Conservation (phyloP, 2,329 filamentous ascomycete species). For the Pseudocercospora fuligena region DNA sequence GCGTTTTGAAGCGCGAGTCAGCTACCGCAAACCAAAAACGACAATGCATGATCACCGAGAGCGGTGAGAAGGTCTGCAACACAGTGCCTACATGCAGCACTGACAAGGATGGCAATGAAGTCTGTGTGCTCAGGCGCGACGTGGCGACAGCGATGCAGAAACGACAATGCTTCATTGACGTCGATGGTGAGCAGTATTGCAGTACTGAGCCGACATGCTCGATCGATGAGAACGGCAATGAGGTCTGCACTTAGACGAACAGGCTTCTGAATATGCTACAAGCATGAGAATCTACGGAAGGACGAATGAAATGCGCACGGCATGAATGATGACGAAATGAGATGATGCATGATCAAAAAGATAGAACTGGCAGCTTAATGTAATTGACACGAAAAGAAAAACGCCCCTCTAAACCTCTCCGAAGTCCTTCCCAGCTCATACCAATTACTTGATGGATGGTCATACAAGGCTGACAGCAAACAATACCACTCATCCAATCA, state of each 20-base stretch:
- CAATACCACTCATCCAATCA: not conserved
- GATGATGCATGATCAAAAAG: not conserved
- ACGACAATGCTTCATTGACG: slow-evolving; percentile 6
- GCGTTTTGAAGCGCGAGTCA: slow-evolving; percentile 2
- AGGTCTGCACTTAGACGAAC: not conserved
- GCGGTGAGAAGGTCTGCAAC: slow-evolving; percentile 14
- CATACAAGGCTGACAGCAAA: not conserved
- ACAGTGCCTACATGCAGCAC: slow-evolving; percentile 6
- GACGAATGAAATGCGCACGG: not conserved
- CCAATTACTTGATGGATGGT: not conserved
- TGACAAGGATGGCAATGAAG: slow-evolving; percentile 12
- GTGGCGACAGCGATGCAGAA: not conserved
- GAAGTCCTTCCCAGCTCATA: too few species aligned
- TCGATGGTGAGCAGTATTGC: slow-evolving; percentile 5
- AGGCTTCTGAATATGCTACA: not conserved
- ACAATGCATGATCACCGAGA: slow-evolving; percentile 18
- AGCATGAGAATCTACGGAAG: not conserved
- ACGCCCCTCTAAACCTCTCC: too few species aligned
- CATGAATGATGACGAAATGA: not conserved
- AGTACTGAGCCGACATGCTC: slow-evolving; percentile 12
- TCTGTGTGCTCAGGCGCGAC: slow-evolving; percentile 14
- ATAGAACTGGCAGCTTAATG: slow-evolving; percentile 3
- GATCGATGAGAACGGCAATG: not conserved
- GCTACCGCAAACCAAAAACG: slow-evolving; percentile 11
- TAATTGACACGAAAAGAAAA: not conserved